Evolutionary conservation across 495 filamentous ascomycete species (phyloP), one percentile per base, ranked within the genome.

Genomic region (Penicillium simplicissimum): DNA sequence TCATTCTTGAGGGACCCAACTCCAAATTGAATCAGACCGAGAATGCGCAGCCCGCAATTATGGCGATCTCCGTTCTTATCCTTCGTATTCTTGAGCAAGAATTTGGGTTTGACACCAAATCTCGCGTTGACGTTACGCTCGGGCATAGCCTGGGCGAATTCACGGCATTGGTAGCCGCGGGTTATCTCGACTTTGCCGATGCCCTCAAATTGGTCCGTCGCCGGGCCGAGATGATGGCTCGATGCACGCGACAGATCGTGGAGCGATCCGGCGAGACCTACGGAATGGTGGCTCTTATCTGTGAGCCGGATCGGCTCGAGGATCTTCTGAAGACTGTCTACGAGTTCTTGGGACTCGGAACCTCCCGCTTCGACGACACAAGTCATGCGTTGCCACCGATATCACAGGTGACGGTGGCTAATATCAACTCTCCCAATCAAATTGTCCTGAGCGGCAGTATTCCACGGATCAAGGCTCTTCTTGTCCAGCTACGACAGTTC

Each of bases 81-180:
- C 85, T 97, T 36, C 88, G 92, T 51, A 89, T 98, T 57, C 83
- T 98, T 53, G 91, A 98, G 73, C 73, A 85, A 36, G 89, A 96
- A 49, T 97, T 93, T 64, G 88, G 82, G 14, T 96, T 98, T 73
- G 76, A 86, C 47, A 83, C 84, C 8, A 71, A 76, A 9, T 84
- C 90, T 34, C 76, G 88, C 19, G 85, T 88, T 3, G 90, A 96
- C 71, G 85, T 94, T 34, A 90, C 90, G 0, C 84, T 98, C 36
- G 95, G 95, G 5, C 95, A 98, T 75, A 96, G 91, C 2, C 79
- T 98, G n/a, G 95, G 95, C 25, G 95, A 98, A 68, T 98, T 96
- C 67, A 89, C 95, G 9, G 93, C 94, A 1, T 78, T 98, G 55
- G 92, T 96, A 3, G 88, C 91, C 0, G 89, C 86, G 21, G 90